These are phyloP conservation scores for Rhizopus sp. DNA, from an alignment of 371 early-diverging fungal genomes.

Conservation along the genomic window DNA sequence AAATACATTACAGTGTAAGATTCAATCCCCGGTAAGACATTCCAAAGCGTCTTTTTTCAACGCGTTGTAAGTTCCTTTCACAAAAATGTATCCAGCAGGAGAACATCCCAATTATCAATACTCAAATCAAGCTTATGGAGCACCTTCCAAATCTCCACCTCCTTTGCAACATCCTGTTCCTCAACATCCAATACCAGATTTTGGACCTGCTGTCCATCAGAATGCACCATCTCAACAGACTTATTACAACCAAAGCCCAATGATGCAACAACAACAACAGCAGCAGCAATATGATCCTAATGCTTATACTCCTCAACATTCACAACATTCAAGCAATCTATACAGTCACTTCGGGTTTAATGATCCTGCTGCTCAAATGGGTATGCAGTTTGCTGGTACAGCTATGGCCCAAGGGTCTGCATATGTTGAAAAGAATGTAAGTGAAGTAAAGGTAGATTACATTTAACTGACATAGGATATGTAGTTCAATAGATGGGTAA, in stretches of 20 bases:
- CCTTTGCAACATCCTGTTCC: constrained; percentile 74
- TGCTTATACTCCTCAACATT: constrained; percentile 44
- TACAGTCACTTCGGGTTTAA: constrained; percentile 60
- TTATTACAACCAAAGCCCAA: constrained; percentile 40
- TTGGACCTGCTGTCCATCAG: constrained; percentile 50
- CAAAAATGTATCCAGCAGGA: constrained; percentile 31
- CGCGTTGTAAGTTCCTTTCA: constrained; percentile 4
- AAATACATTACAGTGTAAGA: neutral
- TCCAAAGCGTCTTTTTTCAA: neutral
- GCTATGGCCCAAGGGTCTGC: constrained; percentile 89
- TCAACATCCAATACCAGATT: constrained; percentile 67
- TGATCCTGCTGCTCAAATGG: constrained; percentile 90
- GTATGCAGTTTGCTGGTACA: constrained; percentile 92
- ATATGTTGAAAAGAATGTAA: constrained; percentile 92
- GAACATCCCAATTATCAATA: constrained; percentile 26
- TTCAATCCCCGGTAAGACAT: neutral
- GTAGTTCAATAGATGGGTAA: constrained; percentile 84
- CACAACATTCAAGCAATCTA: constrained; percentile 26
- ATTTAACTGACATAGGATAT: neutral
- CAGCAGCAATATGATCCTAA: constrained; percentile 44
- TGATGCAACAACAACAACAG: constrained; percentile 35
- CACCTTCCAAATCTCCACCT: constrained; percentile 57
- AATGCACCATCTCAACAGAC: constrained; percentile 50
- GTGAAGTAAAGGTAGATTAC: constrained; percentile 13
- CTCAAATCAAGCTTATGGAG: constrained; percentile 18